Evolutionary conservation across 1,139 yeast genomes (phyloP).

Genomic region (Lizanozyma gosingica): DNA sequence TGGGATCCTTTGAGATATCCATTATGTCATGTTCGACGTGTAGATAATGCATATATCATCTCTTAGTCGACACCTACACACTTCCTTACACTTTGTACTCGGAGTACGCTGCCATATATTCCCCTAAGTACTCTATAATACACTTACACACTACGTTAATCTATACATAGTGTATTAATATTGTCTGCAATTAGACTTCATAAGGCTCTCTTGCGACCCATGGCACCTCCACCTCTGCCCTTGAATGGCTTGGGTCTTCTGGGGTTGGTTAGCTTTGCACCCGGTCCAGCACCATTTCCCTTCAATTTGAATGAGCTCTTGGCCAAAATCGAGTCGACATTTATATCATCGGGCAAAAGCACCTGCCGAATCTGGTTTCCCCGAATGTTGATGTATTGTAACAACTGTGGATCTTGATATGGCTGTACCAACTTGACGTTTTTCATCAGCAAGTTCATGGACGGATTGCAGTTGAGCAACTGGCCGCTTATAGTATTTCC

Average conservation of each 20-base stretch:
- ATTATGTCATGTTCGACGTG: no score
- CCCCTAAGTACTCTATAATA: no score
- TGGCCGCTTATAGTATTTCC: conserved; percentile 47
- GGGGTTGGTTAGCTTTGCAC: conserved; percentile 11
- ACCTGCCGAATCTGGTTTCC: conserved; percentile 88
- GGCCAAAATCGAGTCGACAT: conserved; percentile 65
- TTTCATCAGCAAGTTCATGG: conserved; percentile 83
- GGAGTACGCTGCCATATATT: no score
- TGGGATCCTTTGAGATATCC: no score
- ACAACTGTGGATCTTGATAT: conserved; percentile 61
- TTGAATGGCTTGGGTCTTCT: conserved; percentile 8
- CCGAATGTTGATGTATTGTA: conserved; percentile 78
- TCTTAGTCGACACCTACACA: no score
- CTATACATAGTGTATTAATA: no score
- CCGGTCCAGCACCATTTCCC: conserved; percentile 37
- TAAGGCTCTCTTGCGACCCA: conserved; percentile 4
- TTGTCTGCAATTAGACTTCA: no score
- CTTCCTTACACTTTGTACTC: no score
- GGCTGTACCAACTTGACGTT: conserved; percentile 71
- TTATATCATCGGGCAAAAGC: conserved; percentile 79
- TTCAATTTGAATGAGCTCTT: conserved; percentile 29
- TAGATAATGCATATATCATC: no score
- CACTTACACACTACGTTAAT: no score
- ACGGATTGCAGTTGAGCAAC: conserved; percentile 33
- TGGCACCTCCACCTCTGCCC: conserved; percentile 11